A percentile compares a stretch with the other conserved stretches of the same genome.
These are phyloP conservation scores for Amaranthus palmeri DNA, from an alignment of 148 eudicot genomes.

Conservation along the genomic window DNA sequence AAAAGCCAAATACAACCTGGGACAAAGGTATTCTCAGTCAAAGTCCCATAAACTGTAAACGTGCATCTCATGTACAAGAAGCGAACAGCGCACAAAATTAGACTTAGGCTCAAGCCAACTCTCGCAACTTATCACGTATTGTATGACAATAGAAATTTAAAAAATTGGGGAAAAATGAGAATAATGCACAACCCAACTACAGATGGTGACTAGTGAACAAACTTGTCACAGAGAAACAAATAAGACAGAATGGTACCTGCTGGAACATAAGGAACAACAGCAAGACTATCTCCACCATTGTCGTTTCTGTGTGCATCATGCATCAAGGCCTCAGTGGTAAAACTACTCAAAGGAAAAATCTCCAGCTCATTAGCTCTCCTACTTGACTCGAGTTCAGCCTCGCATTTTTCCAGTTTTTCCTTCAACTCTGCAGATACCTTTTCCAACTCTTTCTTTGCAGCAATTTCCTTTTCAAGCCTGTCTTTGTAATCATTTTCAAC, in stretches of 20 bases:
- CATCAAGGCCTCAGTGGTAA: slow-evolving; percentile 37
- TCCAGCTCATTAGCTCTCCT: slow-evolving; percentile 59
- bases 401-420: slow-evolving; percentile 62
- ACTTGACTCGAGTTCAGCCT: slow-evolving; percentile 62
- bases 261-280: slow-evolving; percentile 67
- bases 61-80: no score
- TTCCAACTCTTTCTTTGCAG: slow-evolving; percentile 56
- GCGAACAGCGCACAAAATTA: neutral
- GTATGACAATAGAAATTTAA: neutral
- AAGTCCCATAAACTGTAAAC: no score
- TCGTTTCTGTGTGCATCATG: slow-evolving; percentile 27
- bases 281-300: slow-evolving; percentile 31
- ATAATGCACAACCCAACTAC: neutral
- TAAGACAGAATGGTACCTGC: slow-evolving; percentile 27
- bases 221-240: neutral
- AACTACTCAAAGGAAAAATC: slow-evolving; percentile 51
- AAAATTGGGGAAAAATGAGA: neutral
- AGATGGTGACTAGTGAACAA: neutral
- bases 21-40: no score
- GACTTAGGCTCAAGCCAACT: neutral
- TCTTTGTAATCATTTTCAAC: slow-evolving; percentile 78
- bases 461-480: slow-evolving; percentile 67
- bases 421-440: slow-evolving; percentile 56
- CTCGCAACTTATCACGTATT: neutral
- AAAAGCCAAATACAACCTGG: no score